Conservation (phyloP, 2,329 filamentous ascomycete genomes). For the Lanzia echinophila region DNA sequence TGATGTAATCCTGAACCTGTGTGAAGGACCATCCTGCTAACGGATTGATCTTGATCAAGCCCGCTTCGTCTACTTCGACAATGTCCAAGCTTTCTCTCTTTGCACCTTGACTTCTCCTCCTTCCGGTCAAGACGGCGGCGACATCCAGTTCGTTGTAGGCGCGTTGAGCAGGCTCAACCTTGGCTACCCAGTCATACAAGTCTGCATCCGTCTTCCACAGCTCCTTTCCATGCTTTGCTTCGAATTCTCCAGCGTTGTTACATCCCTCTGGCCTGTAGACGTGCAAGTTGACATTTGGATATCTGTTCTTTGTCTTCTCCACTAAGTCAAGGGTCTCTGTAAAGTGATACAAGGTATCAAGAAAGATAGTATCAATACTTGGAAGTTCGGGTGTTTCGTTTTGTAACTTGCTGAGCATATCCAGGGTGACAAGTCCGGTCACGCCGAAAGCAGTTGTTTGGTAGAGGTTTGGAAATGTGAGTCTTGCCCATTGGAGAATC, state of each 20-base stretch:
- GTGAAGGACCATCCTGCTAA: conserved; percentile 89
- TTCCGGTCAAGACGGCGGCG: conserved; percentile 85
- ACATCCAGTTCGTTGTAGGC: conserved; percentile 85
- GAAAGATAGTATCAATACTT: conserved; percentile 65
- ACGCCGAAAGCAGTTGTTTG: conserved; percentile 80
- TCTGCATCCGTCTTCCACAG: conserved; percentile 83
- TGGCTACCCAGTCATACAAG: conserved; percentile 93
- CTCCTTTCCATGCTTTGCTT: conserved; percentile 70
- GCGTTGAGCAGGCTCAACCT: conserved; percentile 92
- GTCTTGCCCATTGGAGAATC: conserved; percentile 85
- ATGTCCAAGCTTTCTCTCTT: conserved; percentile 86
- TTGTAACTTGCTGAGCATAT: conserved; percentile 75
- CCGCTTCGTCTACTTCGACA: conserved; percentile 81
- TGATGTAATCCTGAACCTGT: conserved; percentile 83
- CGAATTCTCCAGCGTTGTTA: conserved; percentile 69
- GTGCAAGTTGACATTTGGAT: conserved; percentile 75
- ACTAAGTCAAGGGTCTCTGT: conserved; percentile 68
- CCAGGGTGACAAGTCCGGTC: conserved; percentile 73
- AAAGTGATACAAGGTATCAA: conserved; percentile 81
- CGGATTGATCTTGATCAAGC: conserved; percentile 95
- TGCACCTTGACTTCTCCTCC: conserved; percentile 85
- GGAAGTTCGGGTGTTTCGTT: conserved; percentile 53
- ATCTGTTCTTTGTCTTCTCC: conserved; percentile 66
- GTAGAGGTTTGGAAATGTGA: conserved; percentile 82
- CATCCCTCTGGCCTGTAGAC: conserved; percentile 80